Percentiles rank a stretch among this genome's conserved stretches.
Conservation (phyloP, 2,329 filamentous ascomycete genomes). For the Furcasterigmium furcatum region DNA sequence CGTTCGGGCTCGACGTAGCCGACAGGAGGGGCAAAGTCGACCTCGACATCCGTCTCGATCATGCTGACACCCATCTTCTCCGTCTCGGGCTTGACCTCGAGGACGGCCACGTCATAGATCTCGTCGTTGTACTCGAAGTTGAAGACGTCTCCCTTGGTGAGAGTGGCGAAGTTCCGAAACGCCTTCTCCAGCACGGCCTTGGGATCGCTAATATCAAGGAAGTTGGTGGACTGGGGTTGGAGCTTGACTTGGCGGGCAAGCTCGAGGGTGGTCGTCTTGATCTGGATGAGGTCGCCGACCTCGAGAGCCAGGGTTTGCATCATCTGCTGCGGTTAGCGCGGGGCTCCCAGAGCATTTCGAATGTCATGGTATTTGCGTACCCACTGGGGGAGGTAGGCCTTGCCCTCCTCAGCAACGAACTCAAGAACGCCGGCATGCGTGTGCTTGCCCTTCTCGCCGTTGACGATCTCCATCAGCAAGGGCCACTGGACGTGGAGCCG, state of each 20-base stretch:
- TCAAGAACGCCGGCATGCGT: conserved; percentile 95
- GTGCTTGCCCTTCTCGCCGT: conserved; percentile 74
- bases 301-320: conserved; percentile 91
- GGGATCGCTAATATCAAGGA: conserved; percentile 95
- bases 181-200: conserved; percentile 96
- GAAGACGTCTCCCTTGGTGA: conserved; percentile 92
- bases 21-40: conserved; percentile 91
- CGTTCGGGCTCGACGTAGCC: conserved; percentile 88
- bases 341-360: not conserved
- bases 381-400: conserved; percentile 95
- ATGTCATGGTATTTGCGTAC: too few species aligned
- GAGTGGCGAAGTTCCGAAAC: conserved; percentile 90
- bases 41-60: conserved; percentile 92
- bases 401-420: conserved; percentile 95
- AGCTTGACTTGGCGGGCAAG: conserved; percentile 93
- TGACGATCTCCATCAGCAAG: conserved; percentile 93
- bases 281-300: conserved; percentile 89
- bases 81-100: conserved; percentile 86
- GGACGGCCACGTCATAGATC: conserved; percentile 85
- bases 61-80: conserved; percentile 87
- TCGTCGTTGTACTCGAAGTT: conserved; percentile 97
- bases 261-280: conserved; percentile 90
- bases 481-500: conserved; percentile 95
- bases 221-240: conserved; percentile 87
- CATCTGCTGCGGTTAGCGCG: conserved; percentile 61